Evolutionary conservation across 2,329 filamentous ascomycete genomes (phyloP).

Genomic region (Grosmannia serpens): DNA sequence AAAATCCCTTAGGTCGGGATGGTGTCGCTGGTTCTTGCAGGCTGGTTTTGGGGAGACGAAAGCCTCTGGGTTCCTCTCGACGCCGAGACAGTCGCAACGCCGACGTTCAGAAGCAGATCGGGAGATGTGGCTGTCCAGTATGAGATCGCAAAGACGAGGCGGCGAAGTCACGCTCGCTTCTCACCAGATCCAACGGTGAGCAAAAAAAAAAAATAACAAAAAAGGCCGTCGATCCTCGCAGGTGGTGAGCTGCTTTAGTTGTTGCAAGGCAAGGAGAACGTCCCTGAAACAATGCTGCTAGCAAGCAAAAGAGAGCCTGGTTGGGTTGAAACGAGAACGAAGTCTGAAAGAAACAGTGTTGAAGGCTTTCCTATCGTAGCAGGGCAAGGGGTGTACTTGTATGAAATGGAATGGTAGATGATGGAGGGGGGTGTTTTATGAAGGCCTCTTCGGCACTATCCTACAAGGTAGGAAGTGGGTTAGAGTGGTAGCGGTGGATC

Average conservation of each 20-base stretch:
- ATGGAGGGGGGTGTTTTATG: slow-evolving; percentile 35
- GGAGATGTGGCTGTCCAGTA: neutral
- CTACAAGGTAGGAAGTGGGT: slow-evolving; percentile 13
- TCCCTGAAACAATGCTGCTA: slow-evolving; percentile 2
- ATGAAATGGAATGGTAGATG: slow-evolving; percentile 35
- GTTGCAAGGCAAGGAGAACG: neutral
- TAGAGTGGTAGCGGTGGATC: slow-evolving; percentile 21
- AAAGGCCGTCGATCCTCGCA: neutral
- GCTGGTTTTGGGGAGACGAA: neutral
- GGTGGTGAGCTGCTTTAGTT: neutral
- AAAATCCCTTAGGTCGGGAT: neutral
- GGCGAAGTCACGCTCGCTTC: neutral
- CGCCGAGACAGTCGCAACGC: neutral
- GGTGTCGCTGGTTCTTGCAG: neutral
- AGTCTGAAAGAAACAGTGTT: slow-evolving; percentile 18
- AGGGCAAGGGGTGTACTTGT: slow-evolving; percentile 37
- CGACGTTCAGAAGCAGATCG: neutral
- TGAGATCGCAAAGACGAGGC: neutral
- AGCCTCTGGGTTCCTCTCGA: neutral
- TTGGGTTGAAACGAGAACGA: slow-evolving; percentile 16
- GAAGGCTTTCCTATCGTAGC: slow-evolving; percentile 23
- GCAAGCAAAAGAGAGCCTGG: slow-evolving; percentile 6
- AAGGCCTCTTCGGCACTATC: slow-evolving; percentile 37
- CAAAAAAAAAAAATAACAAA: neutral
- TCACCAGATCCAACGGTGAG: neutral